Evolutionary conservation across 1,284 basidiomycete species (phyloP), one percentile per base, ranked within the genome.

Genomic region (Tausonia pullulans): DNA sequence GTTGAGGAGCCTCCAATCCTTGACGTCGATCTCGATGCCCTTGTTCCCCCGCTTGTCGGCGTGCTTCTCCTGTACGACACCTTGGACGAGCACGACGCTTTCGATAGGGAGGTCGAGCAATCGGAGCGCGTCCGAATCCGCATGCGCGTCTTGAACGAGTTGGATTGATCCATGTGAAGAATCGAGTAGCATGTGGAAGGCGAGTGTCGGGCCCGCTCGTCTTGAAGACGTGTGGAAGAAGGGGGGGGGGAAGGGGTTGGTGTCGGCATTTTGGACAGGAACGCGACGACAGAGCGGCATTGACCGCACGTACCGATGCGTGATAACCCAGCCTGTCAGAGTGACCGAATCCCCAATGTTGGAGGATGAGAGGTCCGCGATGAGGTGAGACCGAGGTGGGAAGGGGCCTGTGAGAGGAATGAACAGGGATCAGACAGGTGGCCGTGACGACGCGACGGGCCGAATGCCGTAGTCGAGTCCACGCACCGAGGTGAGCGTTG

Each of bases 131-230:
- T 40, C 48, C 4, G 51, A 44, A 8, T 45, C 44, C 50, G 59
- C 43, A 4, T 57, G 49, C 13, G 58, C 44, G 44, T 48, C 77
- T 67, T 85, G 82, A 68, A 90, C 81, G 64, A 96, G 84, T 76
- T 96, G 93, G 5, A 78, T 71, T 0, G 85, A 83, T 0, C 81
- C 82, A 55, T 88, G 87, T 67, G 81, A 81, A 58, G 84, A 80
- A 74, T 94, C 90, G 70, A 84, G 87, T 70, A 96, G 80, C 39
- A 85, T 86, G 76, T 86, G 84, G 78, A 92, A 90, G 60, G 87
- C 86, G 72, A 90, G 73, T 76, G 81, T 85, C 76, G 78, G 81
- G 9, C 40, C 55, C 53, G 69, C 72, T 49, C 67, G 71, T 67
- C 75, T 65, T 60, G 71, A 70, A 9, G 71, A 69, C 56, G 68